phyloP scores from a whole-genome alignment of 2,329 filamentous ascomycete genomes.

The Periconia sp. region DNA sequence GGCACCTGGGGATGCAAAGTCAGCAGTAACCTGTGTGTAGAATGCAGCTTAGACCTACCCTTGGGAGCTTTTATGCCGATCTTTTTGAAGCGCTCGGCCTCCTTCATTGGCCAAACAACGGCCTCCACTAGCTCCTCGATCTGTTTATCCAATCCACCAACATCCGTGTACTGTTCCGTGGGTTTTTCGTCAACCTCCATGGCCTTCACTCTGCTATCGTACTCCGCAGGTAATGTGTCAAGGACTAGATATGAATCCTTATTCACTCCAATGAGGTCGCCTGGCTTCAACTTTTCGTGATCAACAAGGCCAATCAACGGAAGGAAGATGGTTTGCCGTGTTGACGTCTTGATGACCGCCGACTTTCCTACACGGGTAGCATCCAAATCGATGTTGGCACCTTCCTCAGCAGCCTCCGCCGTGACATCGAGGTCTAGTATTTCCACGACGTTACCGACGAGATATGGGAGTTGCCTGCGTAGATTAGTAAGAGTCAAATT shows the following conservation, averaged over 20 bases:
- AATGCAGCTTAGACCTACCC: slow-evolving; percentile 59
- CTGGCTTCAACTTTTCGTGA: slow-evolving; percentile 90
- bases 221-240: slow-evolving; percentile 95
- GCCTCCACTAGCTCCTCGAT: slow-evolving; percentile 98
- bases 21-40: slow-evolving; percentile 6
- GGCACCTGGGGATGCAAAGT: slow-evolving; percentile 59
- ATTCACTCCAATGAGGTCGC: slow-evolving; percentile 95
- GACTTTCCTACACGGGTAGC: slow-evolving; percentile 96
- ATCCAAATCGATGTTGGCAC: slow-evolving; percentile 97
- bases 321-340: slow-evolving; percentile 96
- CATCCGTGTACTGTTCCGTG: slow-evolving; percentile 97
- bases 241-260: slow-evolving; percentile 98
- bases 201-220: slow-evolving; percentile 97
- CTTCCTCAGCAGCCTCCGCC: slow-evolving; percentile 93
- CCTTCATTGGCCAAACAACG: slow-evolving; percentile 99
- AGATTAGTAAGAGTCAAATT: slow-evolving; percentile 3
- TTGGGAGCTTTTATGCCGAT: slow-evolving; percentile 99
- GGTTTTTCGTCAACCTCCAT: slow-evolving; percentile 99
- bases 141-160: slow-evolving; percentile 96
- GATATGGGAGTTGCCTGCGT: slow-evolving; percentile 88
- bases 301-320: slow-evolving; percentile 96
- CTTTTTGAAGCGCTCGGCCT: slow-evolving; percentile 98
- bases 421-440: slow-evolving; percentile 95
- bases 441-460: slow-evolving; percentile 97
- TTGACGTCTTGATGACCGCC: slow-evolving; percentile 98